Conservation (phyloP, 805 yeast genomes). For the Zygotorulaspora sp. region DNA sequence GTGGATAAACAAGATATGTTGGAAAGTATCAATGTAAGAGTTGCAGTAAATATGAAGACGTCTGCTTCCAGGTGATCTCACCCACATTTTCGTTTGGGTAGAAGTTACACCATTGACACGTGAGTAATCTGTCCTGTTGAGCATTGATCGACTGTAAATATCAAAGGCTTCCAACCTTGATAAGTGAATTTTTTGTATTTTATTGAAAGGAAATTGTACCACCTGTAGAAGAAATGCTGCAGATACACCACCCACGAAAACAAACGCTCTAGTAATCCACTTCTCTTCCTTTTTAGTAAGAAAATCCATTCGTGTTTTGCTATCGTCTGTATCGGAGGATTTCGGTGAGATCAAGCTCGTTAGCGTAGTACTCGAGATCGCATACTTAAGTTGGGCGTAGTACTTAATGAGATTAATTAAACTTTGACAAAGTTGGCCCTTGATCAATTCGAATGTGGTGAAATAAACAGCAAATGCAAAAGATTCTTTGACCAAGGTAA, state of each 20-base stretch:
- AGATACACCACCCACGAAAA: conserved; percentile 78
- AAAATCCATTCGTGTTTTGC: conserved; percentile 20
- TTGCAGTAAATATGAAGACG: conserved; percentile 51
- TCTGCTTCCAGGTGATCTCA: conserved; percentile 17
- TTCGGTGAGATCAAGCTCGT: conserved; percentile 23
- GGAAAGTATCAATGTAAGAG: conserved; percentile 71
- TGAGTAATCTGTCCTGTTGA: conserved; percentile 30
- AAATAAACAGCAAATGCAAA: conserved; percentile 82
- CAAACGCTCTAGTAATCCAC: conserved; percentile 29
- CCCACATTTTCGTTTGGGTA: conserved; percentile 14
- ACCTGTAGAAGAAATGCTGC: conserved; percentile 75
- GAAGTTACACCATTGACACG: conserved; percentile 3
- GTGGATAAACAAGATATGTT: conserved; percentile 53
- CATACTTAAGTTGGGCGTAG: conserved; percentile 40
- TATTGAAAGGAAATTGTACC: conserved; percentile 78
- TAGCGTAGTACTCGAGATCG: conserved; percentile 19
- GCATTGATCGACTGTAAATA: conserved; percentile 38
- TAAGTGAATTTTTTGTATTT: conserved; percentile 74
- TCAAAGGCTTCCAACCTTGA: conserved; percentile 78
- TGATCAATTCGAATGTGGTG: conserved; percentile 71
- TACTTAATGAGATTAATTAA: conserved; percentile 44
- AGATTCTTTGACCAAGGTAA: conserved; percentile 73
- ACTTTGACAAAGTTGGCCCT: conserved; percentile 56
- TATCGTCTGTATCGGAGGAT: conserved; percentile 20
- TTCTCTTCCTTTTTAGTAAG: conserved; percentile 25